Percentiles rank a stretch among this genome's conserved stretches.
These are phyloP conservation scores for Trichoderma sp. DNA, from an alignment of 2,329 filamentous ascomycete species.

Conservation along the genomic window DNA sequence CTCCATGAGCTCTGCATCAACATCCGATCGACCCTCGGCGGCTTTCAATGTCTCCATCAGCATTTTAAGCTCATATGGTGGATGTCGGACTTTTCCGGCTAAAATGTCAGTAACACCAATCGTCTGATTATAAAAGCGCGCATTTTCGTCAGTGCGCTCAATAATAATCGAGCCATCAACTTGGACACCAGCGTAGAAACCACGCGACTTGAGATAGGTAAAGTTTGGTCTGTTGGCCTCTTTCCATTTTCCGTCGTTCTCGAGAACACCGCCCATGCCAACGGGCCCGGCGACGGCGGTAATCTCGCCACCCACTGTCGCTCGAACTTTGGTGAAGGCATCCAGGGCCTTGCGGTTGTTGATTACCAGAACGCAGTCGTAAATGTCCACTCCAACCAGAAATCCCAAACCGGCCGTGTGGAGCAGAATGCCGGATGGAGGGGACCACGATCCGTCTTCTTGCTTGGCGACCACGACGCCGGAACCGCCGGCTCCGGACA, in stretches of 20 bases:
- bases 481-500: slow-evolving; percentile 62
- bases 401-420: slow-evolving; percentile 73
- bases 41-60: slow-evolving; percentile 47
- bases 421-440: slow-evolving; percentile 72
- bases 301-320: slow-evolving; percentile 71
- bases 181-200: slow-evolving; percentile 77
- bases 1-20: slow-evolving; percentile 37
- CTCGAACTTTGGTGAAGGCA: slow-evolving; percentile 68
- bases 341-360: slow-evolving; percentile 69
- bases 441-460: slow-evolving; percentile 67
- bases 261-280: slow-evolving; percentile 65
- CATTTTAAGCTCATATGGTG: slow-evolving; percentile 45
- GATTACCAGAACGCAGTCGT: slow-evolving; percentile 76
- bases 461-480: slow-evolving; percentile 62
- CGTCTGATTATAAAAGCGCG: slow-evolving; percentile 71
- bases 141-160: slow-evolving; percentile 76
- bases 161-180: slow-evolving; percentile 81
- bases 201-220: slow-evolving; percentile 81
- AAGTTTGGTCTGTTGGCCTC: slow-evolving; percentile 64
- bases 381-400: slow-evolving; percentile 73
- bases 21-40: slow-evolving; percentile 42
- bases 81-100: slow-evolving; percentile 44
- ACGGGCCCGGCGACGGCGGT: slow-evolving; percentile 63
- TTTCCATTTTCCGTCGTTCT: slow-evolving; percentile 39
- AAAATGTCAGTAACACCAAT: slow-evolving; percentile 39